phyloP scores from a whole-genome alignment of 129 eudicot species.

The Pulicaria dysenterica region DNA sequence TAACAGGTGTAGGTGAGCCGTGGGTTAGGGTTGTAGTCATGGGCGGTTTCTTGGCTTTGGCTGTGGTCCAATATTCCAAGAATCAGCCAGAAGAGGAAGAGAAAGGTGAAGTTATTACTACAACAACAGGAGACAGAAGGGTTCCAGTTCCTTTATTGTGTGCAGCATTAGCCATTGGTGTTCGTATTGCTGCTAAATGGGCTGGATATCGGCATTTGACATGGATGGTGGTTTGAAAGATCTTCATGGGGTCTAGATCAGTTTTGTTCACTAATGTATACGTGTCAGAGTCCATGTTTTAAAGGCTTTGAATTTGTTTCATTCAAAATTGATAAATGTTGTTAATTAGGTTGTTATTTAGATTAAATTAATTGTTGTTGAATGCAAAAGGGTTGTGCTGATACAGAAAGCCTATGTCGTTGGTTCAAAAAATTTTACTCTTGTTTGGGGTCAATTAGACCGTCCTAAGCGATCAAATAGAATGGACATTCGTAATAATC shows the following conservation, averaged over 20 bases:
- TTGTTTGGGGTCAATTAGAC: too few species aligned
- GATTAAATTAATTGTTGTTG: not conserved
- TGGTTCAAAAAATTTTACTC: too few species aligned
- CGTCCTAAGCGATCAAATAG: too few species aligned
- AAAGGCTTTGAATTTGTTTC: conserved; percentile 1
- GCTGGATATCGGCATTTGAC: conserved; percentile 90
- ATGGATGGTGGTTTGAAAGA: conserved; percentile 79
- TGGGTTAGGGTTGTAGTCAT: conserved; percentile 69
- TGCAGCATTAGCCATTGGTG: conserved; percentile 80
- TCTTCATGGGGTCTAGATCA: conserved; percentile 13
- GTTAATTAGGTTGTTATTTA: conserved; percentile 4
- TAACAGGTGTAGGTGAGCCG: conserved; percentile 89
- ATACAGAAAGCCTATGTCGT: not conserved
- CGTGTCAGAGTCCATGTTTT: conserved; percentile 26
- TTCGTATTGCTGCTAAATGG: conserved; percentile 89
- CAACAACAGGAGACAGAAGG: conserved; percentile 33
- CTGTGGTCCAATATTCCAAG: conserved; percentile 54
- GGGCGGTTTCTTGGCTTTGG: conserved; percentile 48
- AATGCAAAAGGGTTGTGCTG: not conserved
- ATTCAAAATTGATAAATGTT: not conserved
- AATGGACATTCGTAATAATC: too few species aligned
- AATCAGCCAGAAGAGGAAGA: conserved; percentile 29
- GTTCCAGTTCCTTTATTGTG: conserved; percentile 76
- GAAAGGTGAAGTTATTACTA: conserved; percentile 27
- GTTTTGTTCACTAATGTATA: conserved; percentile 20